These are phyloP conservation scores for Leccinum subtestaceum DNA, from an alignment of 768 basidiomycete genomes.

Conservation along the genomic window DNA sequence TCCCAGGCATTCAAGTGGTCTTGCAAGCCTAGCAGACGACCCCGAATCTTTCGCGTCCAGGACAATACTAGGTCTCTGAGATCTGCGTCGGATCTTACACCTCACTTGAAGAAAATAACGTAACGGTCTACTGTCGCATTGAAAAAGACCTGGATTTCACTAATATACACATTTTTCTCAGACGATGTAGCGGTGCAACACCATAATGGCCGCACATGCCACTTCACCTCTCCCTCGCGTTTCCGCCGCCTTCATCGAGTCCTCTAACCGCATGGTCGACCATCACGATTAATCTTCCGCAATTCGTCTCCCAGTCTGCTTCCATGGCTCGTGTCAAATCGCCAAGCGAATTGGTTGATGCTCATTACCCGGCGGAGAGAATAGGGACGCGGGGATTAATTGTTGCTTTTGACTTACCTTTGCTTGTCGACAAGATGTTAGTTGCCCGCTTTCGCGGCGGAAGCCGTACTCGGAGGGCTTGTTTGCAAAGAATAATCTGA, in stretches of 20 bases:
- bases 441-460: slow-evolving; percentile 19
- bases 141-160: no score
- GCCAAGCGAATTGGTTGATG: slow-evolving; percentile 22
- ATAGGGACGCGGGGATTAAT: slow-evolving; percentile 30
- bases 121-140: no score
- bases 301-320: slow-evolving; percentile 59
- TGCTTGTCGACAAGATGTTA: slow-evolving; percentile 16
- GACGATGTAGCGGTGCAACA: no score
- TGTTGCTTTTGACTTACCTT: slow-evolving; percentile 13
- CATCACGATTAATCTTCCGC: slow-evolving; percentile 56
- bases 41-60: no score
- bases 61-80: no score
- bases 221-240: slow-evolving; percentile 66
- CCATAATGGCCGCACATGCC: no score
- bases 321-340: slow-evolving; percentile 38
- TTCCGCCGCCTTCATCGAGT: slow-evolving; percentile 53
- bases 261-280: slow-evolving; percentile 71
- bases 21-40: no score
- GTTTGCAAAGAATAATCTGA: slow-evolving; percentile 20
- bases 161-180: no score
- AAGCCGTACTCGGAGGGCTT: slow-evolving; percentile 16
- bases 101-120: no score
- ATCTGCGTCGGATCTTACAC: no score
- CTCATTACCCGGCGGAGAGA: slow-evolving; percentile 23
- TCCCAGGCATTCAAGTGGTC: no score